Evolutionary conservation across 768 basidiomycete genomes (phyloP), one percentile per base, ranked within the genome.

Genomic region (Mrakia frigida): DNA sequence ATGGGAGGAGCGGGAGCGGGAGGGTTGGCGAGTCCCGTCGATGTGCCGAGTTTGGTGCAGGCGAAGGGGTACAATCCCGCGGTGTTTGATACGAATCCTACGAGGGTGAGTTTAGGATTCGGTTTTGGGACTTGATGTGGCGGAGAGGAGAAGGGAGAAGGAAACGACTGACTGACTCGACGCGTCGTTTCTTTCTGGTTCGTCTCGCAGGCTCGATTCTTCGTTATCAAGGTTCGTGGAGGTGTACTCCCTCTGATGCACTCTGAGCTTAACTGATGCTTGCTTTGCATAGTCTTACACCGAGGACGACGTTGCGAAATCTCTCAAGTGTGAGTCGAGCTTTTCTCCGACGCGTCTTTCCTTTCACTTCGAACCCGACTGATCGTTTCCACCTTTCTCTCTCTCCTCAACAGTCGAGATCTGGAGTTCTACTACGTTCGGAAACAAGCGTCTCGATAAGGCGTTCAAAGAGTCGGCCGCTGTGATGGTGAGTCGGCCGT

Each of bases 221-320:
- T 98, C 81, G 96, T 98, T 43, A 98, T 99, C 87, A 99, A 99
- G n/a, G n/a, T n/a, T n/a, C n/a, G n/a, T n/a, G n/a, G n/a, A n/a
- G n/a, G n/a, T n/a, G n/a, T n/a, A n/a, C n/a, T n/a, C n/a, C n/a
- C n/a, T n/a, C n/a, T n/a, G n/a, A n/a, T n/a, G n/a, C n/a, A n/a
- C n/a, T n/a, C n/a, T n/a, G n/a, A n/a, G n/a, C n/a, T n/a, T n/a
- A n/a, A n/a, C n/a, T n/a, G n/a, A n/a, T n/a, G n/a, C n/a, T n/a
- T n/a, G n/a, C n/a, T n/a, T n/a, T n/a, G n/a, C n/a, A n/a, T n/a
- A n/a, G 83, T 96, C 93, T 0, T 99, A 95, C 84, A 98, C 97
- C 0, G 96, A 74, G 70, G 70, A 72, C 23, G 70, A 72, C 35
- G 70, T 72, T 18, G 46, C 46, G 37, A 72, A 72, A 25, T 72